phyloP scores from a whole-genome alignment of 768 basidiomycete species.

The Leccinum truebloodii region DNA sequence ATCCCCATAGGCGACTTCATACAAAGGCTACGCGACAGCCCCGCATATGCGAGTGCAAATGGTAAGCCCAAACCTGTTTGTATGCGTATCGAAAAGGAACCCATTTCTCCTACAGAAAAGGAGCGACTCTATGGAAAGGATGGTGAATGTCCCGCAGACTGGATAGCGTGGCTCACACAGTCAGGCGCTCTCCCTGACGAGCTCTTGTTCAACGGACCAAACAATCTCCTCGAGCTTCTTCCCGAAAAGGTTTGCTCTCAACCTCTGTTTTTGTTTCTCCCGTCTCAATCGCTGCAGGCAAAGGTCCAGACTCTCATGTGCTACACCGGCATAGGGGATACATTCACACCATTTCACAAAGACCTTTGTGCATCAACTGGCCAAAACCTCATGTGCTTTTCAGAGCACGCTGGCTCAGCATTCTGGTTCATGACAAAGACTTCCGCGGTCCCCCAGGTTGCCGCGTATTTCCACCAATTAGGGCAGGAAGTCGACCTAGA shows the following conservation, averaged over 20 bases:
- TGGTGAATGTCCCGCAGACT: conserved; percentile 61
- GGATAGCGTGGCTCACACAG: conserved; percentile 61
- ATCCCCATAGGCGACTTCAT: conserved; percentile 59
- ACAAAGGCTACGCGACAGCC: conserved; percentile 37
- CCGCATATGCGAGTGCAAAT: conserved; percentile 37
- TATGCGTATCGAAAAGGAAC: not conserved
- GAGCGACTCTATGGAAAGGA: conserved; percentile 80
- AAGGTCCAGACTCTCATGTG: conserved; percentile 82
- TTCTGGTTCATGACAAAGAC: conserved; percentile 87
- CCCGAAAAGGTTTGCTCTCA: conserved; percentile 47
- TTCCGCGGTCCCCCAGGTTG: conserved; percentile 52
- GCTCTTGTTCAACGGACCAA: conserved; percentile 51
- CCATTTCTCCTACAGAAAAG: conserved; percentile 40
- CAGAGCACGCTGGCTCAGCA: conserved; percentile 68
- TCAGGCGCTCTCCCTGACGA: conserved; percentile 49
- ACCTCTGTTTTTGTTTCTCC: not conserved
- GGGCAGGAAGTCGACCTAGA: conserved; percentile 67
- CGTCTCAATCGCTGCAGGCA: conserved; percentile 39
- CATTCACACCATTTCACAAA: conserved; percentile 84
- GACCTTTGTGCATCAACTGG: conserved; percentile 84
- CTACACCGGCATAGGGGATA: conserved; percentile 80
- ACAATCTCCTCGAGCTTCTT: conserved; percentile 61
- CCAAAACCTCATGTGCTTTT: conserved; percentile 85
- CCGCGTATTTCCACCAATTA: conserved; percentile 54
- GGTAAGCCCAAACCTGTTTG: conserved; percentile 33